Percentiles rank a stretch among this genome's conserved stretches.
phyloP scores from a whole-genome alignment of 1,284 basidiomycete species.

The Ustilago lituana region DNA sequence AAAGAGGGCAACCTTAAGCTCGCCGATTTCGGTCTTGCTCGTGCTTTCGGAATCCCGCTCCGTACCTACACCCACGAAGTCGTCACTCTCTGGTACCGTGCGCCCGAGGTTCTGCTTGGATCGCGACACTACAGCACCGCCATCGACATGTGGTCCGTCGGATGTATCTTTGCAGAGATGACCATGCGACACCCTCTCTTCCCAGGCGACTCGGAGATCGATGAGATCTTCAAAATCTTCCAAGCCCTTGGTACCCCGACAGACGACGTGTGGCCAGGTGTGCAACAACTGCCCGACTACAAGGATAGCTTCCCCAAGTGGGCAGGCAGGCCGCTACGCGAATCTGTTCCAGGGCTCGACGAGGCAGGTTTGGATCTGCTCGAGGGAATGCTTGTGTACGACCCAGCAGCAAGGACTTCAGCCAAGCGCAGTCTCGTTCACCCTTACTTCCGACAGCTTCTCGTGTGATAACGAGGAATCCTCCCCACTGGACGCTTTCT shows the following conservation, averaged over 20 bases:
- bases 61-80: constrained; percentile 97
- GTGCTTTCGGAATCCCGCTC: constrained; percentile 97
- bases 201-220: constrained; percentile 98
- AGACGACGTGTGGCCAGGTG: constrained; percentile 91
- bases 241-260: constrained; percentile 81
- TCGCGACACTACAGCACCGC: constrained; percentile 93
- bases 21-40: constrained; percentile 94
- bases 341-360: constrained; percentile 65
- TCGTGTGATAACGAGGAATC: too few species aligned
- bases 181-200: constrained; percentile 89
- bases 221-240: constrained; percentile 99
- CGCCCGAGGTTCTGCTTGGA: constrained; percentile 94
- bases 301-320: constrained; percentile 97
- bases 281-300: constrained; percentile 89
- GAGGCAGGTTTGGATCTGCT: constrained; percentile 60
- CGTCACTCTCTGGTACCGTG: constrained; percentile 97
- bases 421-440: constrained; percentile 45
- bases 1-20: constrained; percentile 72
- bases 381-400: constrained; percentile 85
- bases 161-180: constrained; percentile 91
- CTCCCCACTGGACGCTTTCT: too few species aligned
- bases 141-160: constrained; percentile 99
- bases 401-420: constrained; percentile 86
- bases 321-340: constrained; percentile 75
- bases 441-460: constrained; percentile 40